phyloP scores from a whole-genome alignment of 1,284 basidiomycete genomes.

The Rhodotorula sp. region DNA sequence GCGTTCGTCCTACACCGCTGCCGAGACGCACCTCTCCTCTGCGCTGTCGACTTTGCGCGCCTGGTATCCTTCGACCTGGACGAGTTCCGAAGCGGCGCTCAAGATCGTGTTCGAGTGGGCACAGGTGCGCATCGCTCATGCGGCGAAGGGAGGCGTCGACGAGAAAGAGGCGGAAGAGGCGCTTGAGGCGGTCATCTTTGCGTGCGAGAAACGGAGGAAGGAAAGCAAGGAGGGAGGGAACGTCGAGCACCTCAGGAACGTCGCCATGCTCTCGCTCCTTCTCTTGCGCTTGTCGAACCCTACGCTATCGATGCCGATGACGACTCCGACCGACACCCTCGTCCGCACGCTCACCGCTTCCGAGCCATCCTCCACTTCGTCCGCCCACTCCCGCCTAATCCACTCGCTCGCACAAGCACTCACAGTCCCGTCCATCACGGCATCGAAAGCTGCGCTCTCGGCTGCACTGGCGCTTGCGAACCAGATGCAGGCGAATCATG shows the following conservation, averaged over 20 bases:
- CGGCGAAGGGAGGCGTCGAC: conserved; percentile 1
- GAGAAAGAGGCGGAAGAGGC: conserved; percentile 8
- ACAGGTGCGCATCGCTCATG: not conserved
- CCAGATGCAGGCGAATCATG: conserved; percentile 10
- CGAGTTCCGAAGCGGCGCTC: not conserved
- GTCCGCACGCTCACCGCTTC: not conserved
- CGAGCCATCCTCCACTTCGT: not conserved
- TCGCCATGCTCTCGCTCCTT: conserved; percentile 12
- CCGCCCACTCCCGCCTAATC: conserved; percentile 1
- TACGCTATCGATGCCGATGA: not conserved
- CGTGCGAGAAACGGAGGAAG: not conserved
- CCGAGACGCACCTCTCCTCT: not conserved
- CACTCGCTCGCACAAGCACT: conserved; percentile 8
- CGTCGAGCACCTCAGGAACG: not conserved
- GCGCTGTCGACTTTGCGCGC: conserved; percentile 4
- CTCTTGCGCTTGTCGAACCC: conserved; percentile 5
- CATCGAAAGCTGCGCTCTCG: conserved; percentile 10
- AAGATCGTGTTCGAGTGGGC: conserved; percentile 5
- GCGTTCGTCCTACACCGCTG: conserved; percentile 15
- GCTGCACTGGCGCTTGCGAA: conserved; percentile 7
- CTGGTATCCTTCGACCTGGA: not conserved
- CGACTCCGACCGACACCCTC: not conserved
- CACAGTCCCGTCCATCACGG: conserved; percentile 9
- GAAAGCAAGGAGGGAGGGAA: not conserved
- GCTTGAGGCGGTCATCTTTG: conserved; percentile 6